A percentile compares a stretch with the other conserved stretches of the same genome.
Conservation (phyloP, 2,329 filamentous ascomycete genomes). For the Aspergillus latus region DNA sequence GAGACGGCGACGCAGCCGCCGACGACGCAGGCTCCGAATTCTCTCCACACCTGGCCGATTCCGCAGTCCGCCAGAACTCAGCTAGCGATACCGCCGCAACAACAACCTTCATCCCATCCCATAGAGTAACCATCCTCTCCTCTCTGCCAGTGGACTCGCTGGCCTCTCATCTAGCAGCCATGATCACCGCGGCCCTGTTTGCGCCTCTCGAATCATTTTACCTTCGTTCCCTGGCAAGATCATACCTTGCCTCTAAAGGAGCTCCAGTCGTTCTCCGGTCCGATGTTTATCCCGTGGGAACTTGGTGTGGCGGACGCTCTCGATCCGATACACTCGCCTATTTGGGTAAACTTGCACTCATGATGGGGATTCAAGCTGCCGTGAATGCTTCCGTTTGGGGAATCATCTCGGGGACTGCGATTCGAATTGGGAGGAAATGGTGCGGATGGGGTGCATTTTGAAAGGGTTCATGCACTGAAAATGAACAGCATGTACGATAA, state of each 20-base stretch:
- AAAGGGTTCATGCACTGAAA: background rate
- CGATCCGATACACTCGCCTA: constrained; percentile 34
- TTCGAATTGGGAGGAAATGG: constrained; percentile 39
- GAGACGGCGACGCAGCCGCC: background rate
- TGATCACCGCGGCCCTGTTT: constrained; percentile 40
- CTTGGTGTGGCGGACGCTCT: constrained; percentile 38
- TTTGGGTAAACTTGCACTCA: constrained; percentile 37
- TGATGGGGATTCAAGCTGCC: constrained; percentile 39
- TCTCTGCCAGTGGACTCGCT: constrained; percentile 44
- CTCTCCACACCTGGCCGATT: constrained; percentile 21
- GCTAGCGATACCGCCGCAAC: background rate
- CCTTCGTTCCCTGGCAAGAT: constrained; percentile 40
- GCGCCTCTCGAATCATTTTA: constrained; percentile 44
- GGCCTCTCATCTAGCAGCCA: constrained; percentile 41
- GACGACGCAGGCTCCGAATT: constrained; percentile 11
- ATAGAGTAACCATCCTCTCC: constrained; percentile 46
- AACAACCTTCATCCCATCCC: constrained; percentile 22
- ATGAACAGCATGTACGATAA: too few relatives aligned
- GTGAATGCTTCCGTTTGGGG: constrained; percentile 41
- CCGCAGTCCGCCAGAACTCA: constrained; percentile 20
- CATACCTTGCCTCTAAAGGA: constrained; percentile 35
- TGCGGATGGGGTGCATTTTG: constrained; percentile 42
- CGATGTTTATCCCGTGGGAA: constrained; percentile 33
- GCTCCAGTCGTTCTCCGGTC: constrained; percentile 23
- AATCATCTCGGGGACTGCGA: constrained; percentile 37